These are phyloP conservation scores for Fusarium penzigii DNA, from an alignment of 2,329 filamentous ascomycete genomes.

Conservation along the genomic window DNA sequence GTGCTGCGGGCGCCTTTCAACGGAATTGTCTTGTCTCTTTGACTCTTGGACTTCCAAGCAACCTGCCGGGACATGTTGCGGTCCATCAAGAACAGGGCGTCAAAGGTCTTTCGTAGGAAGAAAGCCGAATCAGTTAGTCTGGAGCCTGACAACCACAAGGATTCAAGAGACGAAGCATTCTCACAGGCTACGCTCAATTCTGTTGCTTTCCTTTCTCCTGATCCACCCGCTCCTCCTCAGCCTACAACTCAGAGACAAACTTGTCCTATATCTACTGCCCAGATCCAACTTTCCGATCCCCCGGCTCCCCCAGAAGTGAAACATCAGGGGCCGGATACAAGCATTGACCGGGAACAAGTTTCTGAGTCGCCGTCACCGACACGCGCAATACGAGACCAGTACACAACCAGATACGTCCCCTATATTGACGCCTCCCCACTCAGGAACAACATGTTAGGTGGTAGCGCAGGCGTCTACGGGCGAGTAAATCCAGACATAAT, in stretches of 20 bases:
- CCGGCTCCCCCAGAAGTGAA: not conserved
- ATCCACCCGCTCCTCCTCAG: too few species aligned
- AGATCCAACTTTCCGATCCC: not conserved
- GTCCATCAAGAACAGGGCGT: constrained; percentile 26
- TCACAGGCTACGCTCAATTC: not conserved
- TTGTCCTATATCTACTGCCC: not conserved
- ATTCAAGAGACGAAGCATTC: not conserved
- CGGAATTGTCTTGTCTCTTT: not conserved
- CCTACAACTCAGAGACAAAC: too few species aligned
- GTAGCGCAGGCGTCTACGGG: constrained; percentile 29
- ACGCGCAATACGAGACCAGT: constrained; percentile 7
- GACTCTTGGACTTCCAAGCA: not conserved
- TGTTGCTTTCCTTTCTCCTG: too few species aligned
- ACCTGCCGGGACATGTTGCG: constrained; percentile 25
- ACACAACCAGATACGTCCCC: constrained; percentile 21
- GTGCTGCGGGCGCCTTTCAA: not conserved
- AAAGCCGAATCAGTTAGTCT: constrained; percentile 8
- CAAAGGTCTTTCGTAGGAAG: constrained; percentile 24
- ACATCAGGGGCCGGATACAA: not conserved
- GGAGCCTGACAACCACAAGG: constrained; percentile 8
- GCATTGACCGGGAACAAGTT: not conserved
- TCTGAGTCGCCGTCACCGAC: constrained; percentile 1
- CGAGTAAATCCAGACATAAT: constrained; percentile 34
- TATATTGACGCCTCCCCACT: constrained; percentile 26
- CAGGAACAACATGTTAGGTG: constrained; percentile 31